Evolutionary conservation across 352 stramenopile genomes (phyloP), one percentile per base, ranked within the genome.

Genomic region (Phytophthora meadii): DNA sequence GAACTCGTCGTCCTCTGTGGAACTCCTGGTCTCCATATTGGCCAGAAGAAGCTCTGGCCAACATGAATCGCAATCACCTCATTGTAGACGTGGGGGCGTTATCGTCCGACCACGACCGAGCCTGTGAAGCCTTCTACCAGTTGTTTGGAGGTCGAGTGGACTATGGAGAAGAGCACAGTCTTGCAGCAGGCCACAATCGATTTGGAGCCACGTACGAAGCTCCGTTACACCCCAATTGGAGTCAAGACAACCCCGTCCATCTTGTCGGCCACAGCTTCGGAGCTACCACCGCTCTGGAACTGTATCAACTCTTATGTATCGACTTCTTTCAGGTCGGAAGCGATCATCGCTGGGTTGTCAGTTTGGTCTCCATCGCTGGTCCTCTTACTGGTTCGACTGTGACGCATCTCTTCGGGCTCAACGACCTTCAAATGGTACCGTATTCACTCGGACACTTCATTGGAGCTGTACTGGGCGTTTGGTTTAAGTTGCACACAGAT

Each of bases 241-340:
- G 73, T 60, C 70, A 63, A 3, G 25, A 61, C 2, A 77, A 88
- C 36, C 81, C 85, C 0, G 65, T 92, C 4, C 82, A 93, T 40
- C 65, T 93, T 11, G 49, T 92, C 4, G 82, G 82, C n/a, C 85
- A 93, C 62, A 91, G 82, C 54, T 81, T 88, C 27, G 84, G 84
- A 40, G 73, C 69, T 10, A 89, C 81, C 19, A 90, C 82, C 4
- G 84, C 82, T 25, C 69, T 93, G 30, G 82, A 93, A 54, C 55
- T 93, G 32, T 90, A 93, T 50, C 84, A 93, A 70, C 45, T 90
- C 39, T 32, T 92, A 4, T 87, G 79, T 39, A 50, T 44, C 6
- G 78, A 89, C 68, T 81, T 73, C 48, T 92, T 92, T 40, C 36
- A 52, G 9, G 70, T 89, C n/a, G 81, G 83, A 8, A 87, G 65